phyloP scores from a whole-genome alignment of 2,329 filamentous ascomycete species.

The Thelonectria blattea region DNA sequence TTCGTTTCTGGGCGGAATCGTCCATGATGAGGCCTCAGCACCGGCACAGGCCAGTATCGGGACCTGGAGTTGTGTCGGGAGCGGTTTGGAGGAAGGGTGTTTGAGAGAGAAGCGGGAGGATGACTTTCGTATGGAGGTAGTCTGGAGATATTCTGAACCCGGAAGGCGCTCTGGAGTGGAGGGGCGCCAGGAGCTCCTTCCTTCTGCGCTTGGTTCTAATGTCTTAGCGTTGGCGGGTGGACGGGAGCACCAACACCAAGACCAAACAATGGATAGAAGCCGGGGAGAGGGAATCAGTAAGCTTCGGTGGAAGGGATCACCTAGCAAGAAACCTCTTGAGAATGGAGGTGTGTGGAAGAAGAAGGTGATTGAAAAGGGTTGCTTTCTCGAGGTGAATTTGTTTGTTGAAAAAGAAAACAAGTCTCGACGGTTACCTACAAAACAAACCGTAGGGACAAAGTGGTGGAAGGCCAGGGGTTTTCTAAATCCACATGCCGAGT shows the following conservation, averaged over 20 bases:
- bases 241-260: slow-evolving; percentile 24
- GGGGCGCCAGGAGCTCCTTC: slow-evolving; percentile 8
- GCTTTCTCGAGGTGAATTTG: background rate
- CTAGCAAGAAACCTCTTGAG: background rate
- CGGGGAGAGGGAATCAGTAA: slow-evolving; percentile 17
- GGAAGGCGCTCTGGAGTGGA: background rate
- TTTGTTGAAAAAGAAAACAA: background rate
- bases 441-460: background rate
- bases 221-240: slow-evolving; percentile 39
- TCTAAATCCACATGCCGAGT: slow-evolving; percentile 4
- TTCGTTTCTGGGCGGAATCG: slow-evolving; percentile 43
- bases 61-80: slow-evolving; percentile 20
- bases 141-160: slow-evolving; percentile 10
- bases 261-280: background rate
- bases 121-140: slow-evolving; percentile 2
- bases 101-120: slow-evolving; percentile 1
- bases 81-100: slow-evolving; percentile 10
- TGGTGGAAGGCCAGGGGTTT: background rate
- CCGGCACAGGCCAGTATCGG: slow-evolving; percentile 7
- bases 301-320: background rate
- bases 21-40: slow-evolving; percentile 37
- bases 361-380: background rate
- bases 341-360: background rate
- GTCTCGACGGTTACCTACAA: background rate
- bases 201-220: background rate